Evolutionary conservation across 495 filamentous ascomycete species (phyloP).

Genomic region (Penicillium nucicola): DNA sequence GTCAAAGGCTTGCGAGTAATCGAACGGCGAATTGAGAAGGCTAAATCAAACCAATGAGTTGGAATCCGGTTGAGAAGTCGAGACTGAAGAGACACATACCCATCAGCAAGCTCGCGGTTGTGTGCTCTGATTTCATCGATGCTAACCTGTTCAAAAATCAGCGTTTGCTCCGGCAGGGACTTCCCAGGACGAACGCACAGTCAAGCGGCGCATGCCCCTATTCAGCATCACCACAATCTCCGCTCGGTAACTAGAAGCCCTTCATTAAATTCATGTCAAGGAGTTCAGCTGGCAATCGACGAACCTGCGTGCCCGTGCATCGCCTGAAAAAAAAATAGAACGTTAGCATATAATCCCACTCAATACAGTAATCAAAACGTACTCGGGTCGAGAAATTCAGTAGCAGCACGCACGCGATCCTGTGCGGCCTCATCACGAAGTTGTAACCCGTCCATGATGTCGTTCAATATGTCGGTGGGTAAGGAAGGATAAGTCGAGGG

Average conservation of each 20-base stretch:
- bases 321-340: constrained; percentile 27
- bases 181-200: constrained; percentile 34
- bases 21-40: constrained; percentile 81
- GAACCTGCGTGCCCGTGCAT: constrained; percentile 58
- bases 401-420: constrained; percentile 74
- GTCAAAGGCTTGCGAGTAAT: constrained; percentile 83
- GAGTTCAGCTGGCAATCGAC: constrained; percentile 6
- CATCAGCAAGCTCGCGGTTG: constrained; percentile 84
- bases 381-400: constrained; percentile 87
- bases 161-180: not conserved
- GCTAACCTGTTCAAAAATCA: constrained; percentile 62
- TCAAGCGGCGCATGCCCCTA: constrained; percentile 70
- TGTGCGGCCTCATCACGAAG: constrained; percentile 79
- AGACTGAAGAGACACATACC: constrained; percentile 37
- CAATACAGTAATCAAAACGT: constrained; percentile 25
- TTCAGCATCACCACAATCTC: constrained; percentile 93
- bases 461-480: constrained; percentile 8
- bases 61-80: not conserved
- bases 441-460: constrained; percentile 66
- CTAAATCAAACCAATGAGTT: constrained; percentile 24
- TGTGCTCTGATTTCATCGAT: constrained; percentile 92
- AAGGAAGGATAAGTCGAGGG: constrained; percentile 14
- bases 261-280: constrained; percentile 17
- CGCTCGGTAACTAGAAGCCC: constrained; percentile 60
- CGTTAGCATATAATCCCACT: constrained; percentile 16